These are phyloP conservation scores for Eucalyptus sideroxylon DNA, from an alignment of 345 rosid species.

Conservation along the genomic window DNA sequence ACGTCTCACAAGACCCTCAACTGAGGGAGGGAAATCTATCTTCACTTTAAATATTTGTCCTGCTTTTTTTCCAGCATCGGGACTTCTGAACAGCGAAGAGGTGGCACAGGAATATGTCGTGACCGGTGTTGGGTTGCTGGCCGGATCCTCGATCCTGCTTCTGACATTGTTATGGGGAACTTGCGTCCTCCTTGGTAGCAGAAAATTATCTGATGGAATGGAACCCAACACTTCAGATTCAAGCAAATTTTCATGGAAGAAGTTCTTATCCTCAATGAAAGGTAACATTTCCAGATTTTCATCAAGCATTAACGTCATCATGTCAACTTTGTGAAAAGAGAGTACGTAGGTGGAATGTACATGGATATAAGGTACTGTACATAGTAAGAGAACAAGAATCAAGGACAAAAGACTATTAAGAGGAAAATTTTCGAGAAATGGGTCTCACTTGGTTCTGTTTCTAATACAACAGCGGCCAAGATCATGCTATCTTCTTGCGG, in stretches of 20 bases:
- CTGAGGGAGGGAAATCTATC: background rate
- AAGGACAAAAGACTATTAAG: background rate
- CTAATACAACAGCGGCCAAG: background rate
- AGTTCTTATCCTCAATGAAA: background rate
- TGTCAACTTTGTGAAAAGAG: background rate
- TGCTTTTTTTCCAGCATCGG: constrained; percentile 14
- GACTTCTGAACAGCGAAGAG: constrained; percentile 18
- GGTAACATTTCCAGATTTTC: background rate
- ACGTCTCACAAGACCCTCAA: background rate
- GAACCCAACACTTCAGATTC: background rate
- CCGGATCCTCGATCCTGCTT: constrained; percentile 33
- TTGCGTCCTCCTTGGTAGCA: constrained; percentile 17
- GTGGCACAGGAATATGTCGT: constrained; percentile 25
- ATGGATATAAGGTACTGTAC: background rate
- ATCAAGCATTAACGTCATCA: background rate
- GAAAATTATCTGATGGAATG: background rate
- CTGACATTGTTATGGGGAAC: constrained; percentile 36
- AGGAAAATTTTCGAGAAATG: background rate
- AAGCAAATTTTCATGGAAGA: background rate
- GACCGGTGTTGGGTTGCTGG: constrained; percentile 30
- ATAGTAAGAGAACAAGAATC: background rate
- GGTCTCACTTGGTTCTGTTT: background rate
- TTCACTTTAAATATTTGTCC: background rate
- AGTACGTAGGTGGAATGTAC: background rate
- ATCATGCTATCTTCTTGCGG: background rate